A percentile compares a stretch with the other conserved stretches of the same genome.
Conservation (phyloP, 1,284 basidiomycete species). For the Phaffia rhodozyma region DNA sequence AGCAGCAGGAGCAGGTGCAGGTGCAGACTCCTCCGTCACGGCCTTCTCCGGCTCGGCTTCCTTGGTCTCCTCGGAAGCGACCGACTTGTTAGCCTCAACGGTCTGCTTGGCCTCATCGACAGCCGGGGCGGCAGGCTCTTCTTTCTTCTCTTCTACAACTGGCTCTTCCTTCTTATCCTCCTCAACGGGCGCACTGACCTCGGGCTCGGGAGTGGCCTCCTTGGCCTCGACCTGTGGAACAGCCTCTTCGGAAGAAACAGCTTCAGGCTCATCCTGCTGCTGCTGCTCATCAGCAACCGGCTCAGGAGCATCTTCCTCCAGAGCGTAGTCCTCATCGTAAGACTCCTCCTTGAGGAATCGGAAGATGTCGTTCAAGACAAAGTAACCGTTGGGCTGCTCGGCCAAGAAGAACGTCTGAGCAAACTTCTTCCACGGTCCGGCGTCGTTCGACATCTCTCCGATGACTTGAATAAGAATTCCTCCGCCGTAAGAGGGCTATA, state of each 20-base stretch:
- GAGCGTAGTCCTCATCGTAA: constrained; percentile 50
- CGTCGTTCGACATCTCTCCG: constrained; percentile 91
- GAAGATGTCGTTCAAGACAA: constrained; percentile 99
- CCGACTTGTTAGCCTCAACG: constrained; percentile 21
- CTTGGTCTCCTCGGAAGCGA: constrained; percentile 1
- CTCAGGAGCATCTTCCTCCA: constrained; percentile 39
- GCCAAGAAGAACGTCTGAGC: constrained; percentile 99
- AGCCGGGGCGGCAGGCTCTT: constrained; percentile 23
- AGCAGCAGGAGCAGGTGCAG: constrained; percentile 5
- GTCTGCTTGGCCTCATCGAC: constrained; percentile 25
- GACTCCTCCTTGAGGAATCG: constrained; percentile 94
- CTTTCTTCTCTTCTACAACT: constrained; percentile 18
- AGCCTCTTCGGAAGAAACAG: constrained; percentile 21
- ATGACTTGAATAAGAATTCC: constrained; percentile 99
- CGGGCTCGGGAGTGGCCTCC: constrained; percentile 25
- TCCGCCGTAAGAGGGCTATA: constrained; percentile 65
- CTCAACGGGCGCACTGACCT: constrained; percentile 33
- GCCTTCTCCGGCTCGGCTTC: constrained; percentile 7
- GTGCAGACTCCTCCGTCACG: constrained; percentile 15
- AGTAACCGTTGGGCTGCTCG: constrained; percentile 97
- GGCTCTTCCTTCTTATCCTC: constrained; percentile 17
- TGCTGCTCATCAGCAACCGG: constrained; percentile 23
- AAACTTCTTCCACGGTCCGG: constrained; percentile 86
- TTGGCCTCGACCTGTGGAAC: constrained; percentile 22
- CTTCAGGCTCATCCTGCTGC: constrained; percentile 23